Base-by-base conservation (phyloP, 768 basidiomycete species). In the Leccinum incarnatum region DNA sequence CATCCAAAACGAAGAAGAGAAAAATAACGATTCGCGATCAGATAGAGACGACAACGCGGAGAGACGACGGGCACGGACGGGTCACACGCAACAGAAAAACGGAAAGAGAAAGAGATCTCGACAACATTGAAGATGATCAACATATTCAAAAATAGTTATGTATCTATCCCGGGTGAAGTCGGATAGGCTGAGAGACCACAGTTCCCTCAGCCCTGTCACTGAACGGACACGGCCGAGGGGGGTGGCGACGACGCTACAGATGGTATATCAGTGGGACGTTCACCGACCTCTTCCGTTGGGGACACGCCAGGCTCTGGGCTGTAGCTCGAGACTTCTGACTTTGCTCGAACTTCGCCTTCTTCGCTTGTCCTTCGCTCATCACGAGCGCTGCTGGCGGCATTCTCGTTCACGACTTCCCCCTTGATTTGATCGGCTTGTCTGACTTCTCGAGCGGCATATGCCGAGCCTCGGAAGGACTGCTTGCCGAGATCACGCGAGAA, bases 131-230 rank as follows among this genome's bases (percentile, higher is more conserved):
- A 71, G 64, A 72, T 66, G 70, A 55, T 71, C 70, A 67, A 71
- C 70, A 71, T 68, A 66, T 67, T 70, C 70, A 70, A 72, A 66
- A 68, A 68, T 61, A 68, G 63, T 67, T 60, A 61, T 67, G 61
- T 60, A 69, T 69, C 69, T 71, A 69, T 67, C 52, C 56, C 55
- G 36, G 60, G 56, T 59, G 51, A 32, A 21, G 42, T 57, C 58
- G 59, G 48, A 46, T 46, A 42, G 56, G 62, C 29, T 46, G 48
- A 36, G 51, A 14, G 47, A 42, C 51, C 53, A 49, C 49, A 52
- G 40, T 32, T 5, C 54, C 55, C 32, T 52, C 45, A 40, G 52
- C 32, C 56, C 27, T n/a, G 56, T 71, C 54, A 71, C 62, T 62
- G 59, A 19, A 62, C 57, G 42, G 70, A 71, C 58, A 71, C 69